Evolutionary conservation across 2,329 filamentous ascomycete species (phyloP).

Genomic region (Colletotrichum noveboracense): DNA sequence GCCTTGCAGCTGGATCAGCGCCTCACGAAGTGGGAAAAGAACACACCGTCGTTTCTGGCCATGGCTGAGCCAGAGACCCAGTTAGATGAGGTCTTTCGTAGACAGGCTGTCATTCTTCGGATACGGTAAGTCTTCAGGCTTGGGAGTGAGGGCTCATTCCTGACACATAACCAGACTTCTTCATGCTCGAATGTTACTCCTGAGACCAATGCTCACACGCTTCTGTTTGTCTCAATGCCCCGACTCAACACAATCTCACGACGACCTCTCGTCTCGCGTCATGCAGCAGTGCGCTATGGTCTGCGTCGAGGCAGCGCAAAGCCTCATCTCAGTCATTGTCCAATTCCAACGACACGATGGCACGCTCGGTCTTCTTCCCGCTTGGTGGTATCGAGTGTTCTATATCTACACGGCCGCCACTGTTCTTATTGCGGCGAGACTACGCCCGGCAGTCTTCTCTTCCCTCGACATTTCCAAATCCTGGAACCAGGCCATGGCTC

Average conservation of each 20-base stretch:
- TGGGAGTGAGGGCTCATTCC: background rate
- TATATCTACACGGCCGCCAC: conserved; percentile 42
- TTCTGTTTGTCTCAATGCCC: conserved; percentile 33
- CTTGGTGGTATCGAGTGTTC: conserved; percentile 45
- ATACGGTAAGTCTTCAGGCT: conserved; percentile 30
- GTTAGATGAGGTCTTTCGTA: conserved; percentile 28
- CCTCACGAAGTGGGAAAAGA: conserved; percentile 35
- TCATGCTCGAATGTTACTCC: conserved; percentile 37
- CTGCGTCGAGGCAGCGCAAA: conserved; percentile 37
- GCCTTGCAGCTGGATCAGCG: conserved; percentile 36
- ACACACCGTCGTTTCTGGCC: conserved; percentile 29
- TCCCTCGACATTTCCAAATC: conserved; percentile 29
- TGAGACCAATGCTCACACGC: conserved; percentile 35
- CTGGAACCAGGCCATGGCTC: conserved; percentile 36
- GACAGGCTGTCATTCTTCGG: conserved; percentile 37
- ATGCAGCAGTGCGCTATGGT: conserved; percentile 36
- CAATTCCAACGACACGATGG: conserved; percentile 34
- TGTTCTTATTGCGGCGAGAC: conserved; percentile 38
- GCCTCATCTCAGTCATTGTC: conserved; percentile 34
- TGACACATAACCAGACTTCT: conserved; percentile 28
- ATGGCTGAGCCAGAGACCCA: conserved; percentile 22
- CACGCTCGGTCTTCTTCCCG: conserved; percentile 37
- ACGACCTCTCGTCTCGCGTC: conserved; percentile 31
- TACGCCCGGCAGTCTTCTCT: conserved; percentile 36
- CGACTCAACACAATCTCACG: conserved; percentile 10